phyloP scores from a whole-genome alignment of 2,329 filamentous ascomycete species.

The Stagonosporopsis rhizophila region DNA sequence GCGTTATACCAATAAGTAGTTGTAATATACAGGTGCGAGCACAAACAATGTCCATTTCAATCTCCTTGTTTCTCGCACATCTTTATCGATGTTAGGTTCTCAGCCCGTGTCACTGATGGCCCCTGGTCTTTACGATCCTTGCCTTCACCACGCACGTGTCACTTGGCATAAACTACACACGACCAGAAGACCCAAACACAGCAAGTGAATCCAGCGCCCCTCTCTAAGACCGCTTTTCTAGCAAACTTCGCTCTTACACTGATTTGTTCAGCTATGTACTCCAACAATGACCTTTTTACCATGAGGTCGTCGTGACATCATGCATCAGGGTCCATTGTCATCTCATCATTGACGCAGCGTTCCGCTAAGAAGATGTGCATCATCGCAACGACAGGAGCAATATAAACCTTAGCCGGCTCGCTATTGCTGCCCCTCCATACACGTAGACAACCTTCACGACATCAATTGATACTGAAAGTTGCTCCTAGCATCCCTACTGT shows the following conservation, averaged over 20 bases:
- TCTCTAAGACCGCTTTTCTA: neutral
- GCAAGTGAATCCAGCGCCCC: neutral
- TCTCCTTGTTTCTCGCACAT: neutral
- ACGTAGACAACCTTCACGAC: neutral
- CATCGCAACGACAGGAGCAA: constrained; percentile 7
- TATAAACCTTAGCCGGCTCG: constrained; percentile 7
- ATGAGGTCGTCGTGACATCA: constrained; percentile 22
- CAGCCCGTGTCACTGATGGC: neutral
- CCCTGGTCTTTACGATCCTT: neutral
- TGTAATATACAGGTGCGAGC: constrained; percentile 14
- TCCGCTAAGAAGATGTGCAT: constrained; percentile 3
- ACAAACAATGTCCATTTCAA: neutral
- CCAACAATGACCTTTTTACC: neutral
- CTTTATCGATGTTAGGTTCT: neutral
- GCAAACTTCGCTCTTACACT: neutral
- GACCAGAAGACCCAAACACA: neutral
- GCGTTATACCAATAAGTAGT: constrained; percentile 12
- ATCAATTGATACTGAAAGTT: neutral
- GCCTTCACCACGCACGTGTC: constrained; percentile 4
- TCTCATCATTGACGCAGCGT: constrained; percentile 15
- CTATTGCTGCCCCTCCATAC: neutral
- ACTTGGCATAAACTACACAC: neutral
- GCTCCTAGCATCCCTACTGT: neutral
- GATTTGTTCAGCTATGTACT: neutral
- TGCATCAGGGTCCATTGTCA: constrained; percentile 11